phyloP scores from a whole-genome alignment of 495 filamentous ascomycete species.

The Cercophora scortea region DNA sequence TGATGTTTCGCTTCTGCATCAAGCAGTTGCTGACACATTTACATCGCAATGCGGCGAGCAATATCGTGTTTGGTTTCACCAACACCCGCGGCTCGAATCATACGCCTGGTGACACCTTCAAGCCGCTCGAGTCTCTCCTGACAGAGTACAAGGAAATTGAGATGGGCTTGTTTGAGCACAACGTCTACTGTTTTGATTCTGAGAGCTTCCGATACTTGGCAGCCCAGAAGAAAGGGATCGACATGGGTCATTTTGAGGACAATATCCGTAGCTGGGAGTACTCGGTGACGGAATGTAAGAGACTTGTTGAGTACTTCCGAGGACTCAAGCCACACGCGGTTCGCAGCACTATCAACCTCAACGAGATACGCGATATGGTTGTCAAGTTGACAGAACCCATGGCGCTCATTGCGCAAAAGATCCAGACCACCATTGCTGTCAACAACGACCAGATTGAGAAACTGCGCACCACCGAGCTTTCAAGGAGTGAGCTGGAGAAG shows the following conservation, averaged over 20 bases:
- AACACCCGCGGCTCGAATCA: slow-evolving; percentile 36
- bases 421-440: slow-evolving; percentile 22
- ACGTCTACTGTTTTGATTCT: slow-evolving; percentile 39
- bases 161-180: slow-evolving; percentile 12
- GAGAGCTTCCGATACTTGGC: slow-evolving; percentile 40
- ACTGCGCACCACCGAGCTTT: slow-evolving; percentile 14
- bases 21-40: slow-evolving; percentile 36
- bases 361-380: slow-evolving; percentile 29
- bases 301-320: slow-evolving; percentile 23
- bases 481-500: slow-evolving; percentile 12
- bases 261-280: slow-evolving; percentile 30
- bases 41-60: slow-evolving; percentile 23
- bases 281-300: slow-evolving; percentile 21
- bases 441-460: slow-evolving; percentile 17
- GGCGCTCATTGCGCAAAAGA: slow-evolving; percentile 25
- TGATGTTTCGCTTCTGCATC: slow-evolving; percentile 34
- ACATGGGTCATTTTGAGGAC: slow-evolving; percentile 23
- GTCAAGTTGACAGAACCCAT: slow-evolving; percentile 28
- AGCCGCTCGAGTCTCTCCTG: slow-evolving; percentile 23
- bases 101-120: slow-evolving; percentile 31
- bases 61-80: slow-evolving; percentile 39
- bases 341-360: slow-evolving; percentile 30
- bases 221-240: slow-evolving; percentile 25
- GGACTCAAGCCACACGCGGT: slow-evolving; percentile 21
- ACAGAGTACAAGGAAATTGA: slow-evolving; percentile 16